phyloP scores from a whole-genome alignment of 176 grass and related monocot species.

The Musa schizocarpa region DNA sequence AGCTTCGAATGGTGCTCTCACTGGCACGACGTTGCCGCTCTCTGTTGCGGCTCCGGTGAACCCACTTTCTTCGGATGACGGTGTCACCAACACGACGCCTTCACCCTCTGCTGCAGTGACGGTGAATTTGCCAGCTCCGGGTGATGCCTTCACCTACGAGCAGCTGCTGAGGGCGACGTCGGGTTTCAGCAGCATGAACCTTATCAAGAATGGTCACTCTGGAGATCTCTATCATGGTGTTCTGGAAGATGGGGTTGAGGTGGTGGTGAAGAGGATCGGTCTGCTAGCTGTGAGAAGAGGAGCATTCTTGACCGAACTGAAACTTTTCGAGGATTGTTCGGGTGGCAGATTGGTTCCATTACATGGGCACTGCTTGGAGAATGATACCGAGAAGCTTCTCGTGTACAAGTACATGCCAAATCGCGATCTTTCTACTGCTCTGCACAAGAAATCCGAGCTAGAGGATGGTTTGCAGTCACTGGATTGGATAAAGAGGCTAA shows the following conservation, averaged over 20 bases:
- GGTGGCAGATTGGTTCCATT: conserved; percentile 55
- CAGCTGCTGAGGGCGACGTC: conserved; percentile 46
- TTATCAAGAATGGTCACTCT: conserved; percentile 58
- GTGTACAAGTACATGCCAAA: conserved; percentile 69
- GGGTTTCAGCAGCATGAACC: conserved; percentile 47
- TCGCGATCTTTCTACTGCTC: conserved; percentile 62
- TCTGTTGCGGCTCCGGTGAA: conserved; percentile 15
- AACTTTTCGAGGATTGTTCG: conserved; percentile 35
- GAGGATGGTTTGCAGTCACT: conserved; percentile 43
- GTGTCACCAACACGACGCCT: conserved; percentile 24
- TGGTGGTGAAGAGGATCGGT: conserved; percentile 60
- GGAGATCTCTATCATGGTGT: conserved; percentile 59
- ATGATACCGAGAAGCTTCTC: conserved; percentile 46
- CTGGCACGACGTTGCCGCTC: background rate
- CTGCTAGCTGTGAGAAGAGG: conserved; percentile 26
- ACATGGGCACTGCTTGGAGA: conserved; percentile 48
- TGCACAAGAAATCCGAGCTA: conserved; percentile 40
- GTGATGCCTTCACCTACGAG: conserved; percentile 56
- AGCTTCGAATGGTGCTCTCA: too few relatives aligned
- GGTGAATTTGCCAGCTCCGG: conserved; percentile 18
- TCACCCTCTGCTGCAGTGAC: conserved; percentile 12
- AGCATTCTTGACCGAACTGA: conserved; percentile 38
- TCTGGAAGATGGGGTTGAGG: conserved; percentile 48
- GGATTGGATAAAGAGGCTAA: conserved; percentile 96
- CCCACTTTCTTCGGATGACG: conserved; percentile 18